phyloP scores from a whole-genome alignment of 2,329 filamentous ascomycete genomes.

The Alternaria tenuissima region DNA sequence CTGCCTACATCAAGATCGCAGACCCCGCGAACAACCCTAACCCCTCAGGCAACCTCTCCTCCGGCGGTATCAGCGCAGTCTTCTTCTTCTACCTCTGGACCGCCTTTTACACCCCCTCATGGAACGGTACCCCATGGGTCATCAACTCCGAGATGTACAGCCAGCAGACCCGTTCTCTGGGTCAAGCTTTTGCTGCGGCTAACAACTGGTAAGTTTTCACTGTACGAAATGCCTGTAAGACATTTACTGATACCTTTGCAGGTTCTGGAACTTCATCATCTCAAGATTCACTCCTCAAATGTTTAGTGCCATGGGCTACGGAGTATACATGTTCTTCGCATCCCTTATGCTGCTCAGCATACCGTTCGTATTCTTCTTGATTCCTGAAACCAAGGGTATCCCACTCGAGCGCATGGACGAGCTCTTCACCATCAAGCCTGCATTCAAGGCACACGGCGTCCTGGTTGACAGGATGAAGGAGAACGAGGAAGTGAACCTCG shows the following conservation, averaged over 20 bases:
- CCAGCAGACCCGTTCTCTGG: slow-evolving; percentile 68
- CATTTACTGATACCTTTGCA: background rate
- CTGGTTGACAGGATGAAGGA: slow-evolving; percentile 51
- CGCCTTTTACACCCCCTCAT: slow-evolving; percentile 72
- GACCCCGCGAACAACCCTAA: slow-evolving; percentile 49
- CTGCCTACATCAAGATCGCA: slow-evolving; percentile 65
- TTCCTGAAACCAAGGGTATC: slow-evolving; percentile 56
- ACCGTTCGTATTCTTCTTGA: slow-evolving; percentile 51
- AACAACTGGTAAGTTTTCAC: slow-evolving; percentile 69
- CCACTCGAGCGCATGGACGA: slow-evolving; percentile 59
- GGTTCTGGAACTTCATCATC: slow-evolving; percentile 75
- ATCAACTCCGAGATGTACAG: slow-evolving; percentile 79
- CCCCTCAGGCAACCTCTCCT: slow-evolving; percentile 42
- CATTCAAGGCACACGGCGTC: slow-evolving; percentile 51
- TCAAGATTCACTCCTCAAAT: slow-evolving; percentile 74
- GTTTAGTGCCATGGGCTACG: slow-evolving; percentile 58
- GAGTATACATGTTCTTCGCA: slow-evolving; percentile 59
- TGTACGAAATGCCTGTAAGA: background rate
- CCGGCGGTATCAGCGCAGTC: slow-evolving; percentile 67
- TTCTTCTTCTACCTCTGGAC: slow-evolving; percentile 81
- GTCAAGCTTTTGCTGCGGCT: slow-evolving; percentile 60
- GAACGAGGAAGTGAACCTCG: slow-evolving; percentile 44
- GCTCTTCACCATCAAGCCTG: slow-evolving; percentile 56
- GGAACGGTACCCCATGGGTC: slow-evolving; percentile 81
- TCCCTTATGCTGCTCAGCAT: slow-evolving; percentile 56